Evolutionary conservation across 345 rosid genomes (phyloP).

Genomic region (Pseudoturritis turrita): DNA sequence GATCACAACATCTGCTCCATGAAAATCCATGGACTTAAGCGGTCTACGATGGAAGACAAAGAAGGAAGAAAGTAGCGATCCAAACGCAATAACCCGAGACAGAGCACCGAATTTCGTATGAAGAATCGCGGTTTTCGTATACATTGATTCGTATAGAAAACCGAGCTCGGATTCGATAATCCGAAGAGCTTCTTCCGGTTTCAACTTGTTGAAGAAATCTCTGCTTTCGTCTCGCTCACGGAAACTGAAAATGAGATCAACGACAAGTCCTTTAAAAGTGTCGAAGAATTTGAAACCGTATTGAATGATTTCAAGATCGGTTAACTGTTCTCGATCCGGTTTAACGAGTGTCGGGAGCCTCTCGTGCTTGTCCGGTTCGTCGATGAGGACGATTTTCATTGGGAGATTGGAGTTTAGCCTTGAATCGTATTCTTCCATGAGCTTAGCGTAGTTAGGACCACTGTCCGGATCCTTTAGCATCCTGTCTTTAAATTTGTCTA

Average conservation of each 20-base stretch:
- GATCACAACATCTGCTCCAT: slow-evolving; percentile 38
- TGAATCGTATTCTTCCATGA: slow-evolving; percentile 27
- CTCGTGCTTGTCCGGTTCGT: slow-evolving; percentile 10
- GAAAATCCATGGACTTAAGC: slow-evolving; percentile 14
- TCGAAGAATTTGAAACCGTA: slow-evolving; percentile 37
- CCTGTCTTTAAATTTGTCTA: slow-evolving; percentile 25
- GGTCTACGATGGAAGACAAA: slow-evolving; percentile 32
- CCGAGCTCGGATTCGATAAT: slow-evolving; percentile 62
- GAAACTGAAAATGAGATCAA: slow-evolving; percentile 53
- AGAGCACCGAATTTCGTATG: slow-evolving; percentile 31
- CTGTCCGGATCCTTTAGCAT: slow-evolving; percentile 13
- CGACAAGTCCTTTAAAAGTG: slow-evolving; percentile 52
- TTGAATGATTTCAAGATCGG: slow-evolving; percentile 29
- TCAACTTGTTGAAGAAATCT: slow-evolving; percentile 30
- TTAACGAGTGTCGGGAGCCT: background rate
- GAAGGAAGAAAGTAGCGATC: slow-evolving; percentile 33
- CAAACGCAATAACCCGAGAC: slow-evolving; percentile 29
- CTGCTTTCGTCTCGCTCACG: slow-evolving; percentile 44
- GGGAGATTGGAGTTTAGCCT: slow-evolving; percentile 4
- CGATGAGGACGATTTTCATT: background rate
- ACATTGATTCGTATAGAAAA: slow-evolving; percentile 55
- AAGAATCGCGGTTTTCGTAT: slow-evolving; percentile 46
- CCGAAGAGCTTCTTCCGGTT: slow-evolving; percentile 38
- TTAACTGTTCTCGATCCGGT: background rate
- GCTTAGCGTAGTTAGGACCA: slow-evolving; percentile 32